phyloP scores from a whole-genome alignment of 1,284 basidiomycete genomes.

The Xerocomus cyaneibrunnescens region DNA sequence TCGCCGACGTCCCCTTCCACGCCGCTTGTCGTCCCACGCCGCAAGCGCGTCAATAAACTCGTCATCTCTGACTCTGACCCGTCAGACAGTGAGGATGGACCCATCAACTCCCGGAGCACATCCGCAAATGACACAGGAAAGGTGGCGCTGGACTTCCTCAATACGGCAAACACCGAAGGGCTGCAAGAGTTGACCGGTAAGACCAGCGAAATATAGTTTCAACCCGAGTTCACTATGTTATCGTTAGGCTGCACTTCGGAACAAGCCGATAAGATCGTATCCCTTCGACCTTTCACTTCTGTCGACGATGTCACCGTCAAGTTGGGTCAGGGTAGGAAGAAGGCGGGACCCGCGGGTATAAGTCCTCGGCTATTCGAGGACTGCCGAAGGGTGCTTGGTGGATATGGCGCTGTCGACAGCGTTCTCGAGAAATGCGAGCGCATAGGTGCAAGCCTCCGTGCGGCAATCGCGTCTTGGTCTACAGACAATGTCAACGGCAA shows the following conservation, averaged over 20 bases:
- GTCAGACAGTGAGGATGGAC: conserved; percentile 42
- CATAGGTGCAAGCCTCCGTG: conserved; percentile 69
- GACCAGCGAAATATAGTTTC: conserved; percentile 23
- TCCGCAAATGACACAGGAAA: conserved; percentile 30
- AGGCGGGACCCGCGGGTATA: conserved; percentile 77
- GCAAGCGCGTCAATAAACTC: conserved; percentile 55
- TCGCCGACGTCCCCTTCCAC: conserved; percentile 47
- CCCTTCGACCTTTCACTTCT: conserved; percentile 77
- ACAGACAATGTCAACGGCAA: conserved; percentile 43
- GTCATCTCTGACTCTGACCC: conserved; percentile 69
- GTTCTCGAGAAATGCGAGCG: conserved; percentile 88
- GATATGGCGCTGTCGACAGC: conserved; percentile 88
- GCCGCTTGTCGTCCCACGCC: conserved; percentile 41
- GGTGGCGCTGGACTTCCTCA: conserved; percentile 85
- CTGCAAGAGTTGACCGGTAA: conserved; percentile 89
- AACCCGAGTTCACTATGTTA: conserved; percentile 12
- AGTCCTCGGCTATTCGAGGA: conserved; percentile 90
- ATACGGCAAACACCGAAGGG: conserved; percentile 67
- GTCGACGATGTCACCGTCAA: conserved; percentile 80
- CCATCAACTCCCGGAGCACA: conserved; percentile 23
- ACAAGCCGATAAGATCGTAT: conserved; percentile 82
- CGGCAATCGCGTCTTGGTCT: conserved; percentile 81
- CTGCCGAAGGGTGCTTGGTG: conserved; percentile 84
- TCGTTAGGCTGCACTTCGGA: conserved; percentile 74
- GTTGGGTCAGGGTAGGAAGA: conserved; percentile 81